Base-by-base conservation (phyloP, 2,329 filamentous ascomycete genomes). In the Alternaria solani region DNA sequence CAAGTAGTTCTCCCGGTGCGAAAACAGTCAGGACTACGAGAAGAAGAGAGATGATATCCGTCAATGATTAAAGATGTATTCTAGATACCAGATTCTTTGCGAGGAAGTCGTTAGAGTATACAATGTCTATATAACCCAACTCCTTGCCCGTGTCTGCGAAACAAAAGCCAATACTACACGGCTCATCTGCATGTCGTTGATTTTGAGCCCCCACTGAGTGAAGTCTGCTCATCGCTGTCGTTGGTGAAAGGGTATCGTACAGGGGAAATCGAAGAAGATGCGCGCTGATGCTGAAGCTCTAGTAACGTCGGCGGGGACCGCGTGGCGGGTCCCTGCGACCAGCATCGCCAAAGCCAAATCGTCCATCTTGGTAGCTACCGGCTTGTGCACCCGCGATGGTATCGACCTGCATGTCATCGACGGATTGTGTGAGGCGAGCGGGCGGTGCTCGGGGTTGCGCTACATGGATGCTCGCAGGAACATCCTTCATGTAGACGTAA, bases 401-500 rank as follows among this genome's bases (percentile, higher is more conserved):
- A 28, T 78, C 74, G 16, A 83, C 65, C 7, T 83, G 81, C 82
- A 84, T 83, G 36, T 74, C 72, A 30, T 80, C 78, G 16, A 67
- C 66, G 8, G 65, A 57, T 43, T 79, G 67, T 12, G 59, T 70
- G 25, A 61, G 57, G 41, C 66, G 68, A 16, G 65, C 58, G 26
- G 65, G 65, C 25, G 64, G 64, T 32, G 67, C 65, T 46, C 66
- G 64, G 47, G 66, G 76, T 74, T 71, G 79, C 69, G 66, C 69
- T 61, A 71, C 67, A 23, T 75, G 59, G 39, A 49, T 67, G 63
- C 63, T 76, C 16, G 65, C 51, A 47, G 66, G 72, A 55, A 81
- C 61, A 4, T 85, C 79, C 75, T 91, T 92, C 76, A 88, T 81
- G 75, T 90, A 93, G 39, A 94, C 90, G 74, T 91, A 87, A 55